Evolutionary conservation across 805 yeast genomes (phyloP), one percentile per base, ranked within the genome.

Genomic region (Torulaspora delbrueckii): DNA sequence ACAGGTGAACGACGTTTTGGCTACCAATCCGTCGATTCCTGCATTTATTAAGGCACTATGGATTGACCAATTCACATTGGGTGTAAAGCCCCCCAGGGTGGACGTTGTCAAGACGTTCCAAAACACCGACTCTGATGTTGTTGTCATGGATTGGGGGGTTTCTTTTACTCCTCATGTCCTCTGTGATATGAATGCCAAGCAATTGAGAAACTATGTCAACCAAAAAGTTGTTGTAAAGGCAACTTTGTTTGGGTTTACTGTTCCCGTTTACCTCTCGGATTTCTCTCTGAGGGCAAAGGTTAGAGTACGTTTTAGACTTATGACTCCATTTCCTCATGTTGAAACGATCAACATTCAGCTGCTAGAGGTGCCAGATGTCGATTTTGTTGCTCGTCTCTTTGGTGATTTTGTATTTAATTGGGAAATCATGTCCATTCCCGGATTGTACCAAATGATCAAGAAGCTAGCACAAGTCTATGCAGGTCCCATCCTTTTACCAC

Each of bases 61-160:
- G 87, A 77, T 91, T 43, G 93, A 86, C 63, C 78, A 86, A 48
- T 82, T 93, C 63, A 93, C 98, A 6, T 77, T 84, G 13, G 99
- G 99, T 51, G 83, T 96, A 5, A 93, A 93, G 69, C 96, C 99
- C 8, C 96, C 96, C 27, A 78, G 99, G 65, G 75, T 93, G 49
- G 97, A 93, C 61, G 74, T 75, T 52, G 97, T 91, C 14, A 86
- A 93, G 62, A 86, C 97, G 2, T 78, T 89, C 59, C 86, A 83
- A 40, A 86, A 91, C 52, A 91, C 97, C n/a, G 82, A 80, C 25
- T 85, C 84, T 51, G 96, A 91, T 60, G 84, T 93, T 42, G 95
- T 91, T 8, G 96, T 95, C 43, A 93, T 93, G 96, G 99, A 93
- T 67, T 91, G 97, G 97, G 84, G 82, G 34, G 77, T 85, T 36